Evolutionary conservation across 805 yeast genomes (phyloP), one percentile per base, ranked within the genome.

Genomic region (Wickerhamia fluorescens): DNA sequence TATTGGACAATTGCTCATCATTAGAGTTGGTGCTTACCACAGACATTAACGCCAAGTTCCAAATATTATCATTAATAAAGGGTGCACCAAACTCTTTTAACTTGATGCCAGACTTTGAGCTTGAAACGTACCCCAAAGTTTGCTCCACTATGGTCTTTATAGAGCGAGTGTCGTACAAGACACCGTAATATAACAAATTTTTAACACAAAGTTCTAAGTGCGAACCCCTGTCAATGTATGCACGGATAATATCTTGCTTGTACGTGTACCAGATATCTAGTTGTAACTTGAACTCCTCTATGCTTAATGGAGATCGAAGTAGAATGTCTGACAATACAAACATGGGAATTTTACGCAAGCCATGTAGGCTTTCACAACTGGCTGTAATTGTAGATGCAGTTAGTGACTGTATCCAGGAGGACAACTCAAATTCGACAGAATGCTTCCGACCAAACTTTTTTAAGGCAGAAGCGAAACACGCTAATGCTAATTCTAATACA

Each of bases 251-350:
- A 13, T 35, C 37, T 14, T 38, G 40, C 16, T 46, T 43, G 31
- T 44, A 59, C 9, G 44, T 35, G 4, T 29, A 12, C 68, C 68
- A 64, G 7, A 64, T 33, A 26, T 61, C 68, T 7, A 45, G 41
- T 31, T 60, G 68, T 11, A 62, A 42, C 6, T 47, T 34, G 19
- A 48, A 40, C 22, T 64, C 69, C 5, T 47, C 38, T 13, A 36
- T 35, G 5, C 53, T 46, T 30, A 45, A 33, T 1, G 69, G 67
- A 1, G 64, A 50, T 25, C 74, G 47, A 1, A 49, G 35, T 2
- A 66, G 39, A 4, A 68, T 41, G 34, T 68, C 71, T 1, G 53
- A 45, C 1, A 53, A 26, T 1, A 68, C 51, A 41, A 58, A 63
- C 1, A 58, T 40, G 0, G 75, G 74, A 10, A 66, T 48, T 2